Percentiles rank a stretch among this genome's conserved stretches.
These are phyloP conservation scores for Verticillium alfalfae DNA, from an alignment of 2,329 filamentous ascomycete genomes.

Conservation along the genomic window DNA sequence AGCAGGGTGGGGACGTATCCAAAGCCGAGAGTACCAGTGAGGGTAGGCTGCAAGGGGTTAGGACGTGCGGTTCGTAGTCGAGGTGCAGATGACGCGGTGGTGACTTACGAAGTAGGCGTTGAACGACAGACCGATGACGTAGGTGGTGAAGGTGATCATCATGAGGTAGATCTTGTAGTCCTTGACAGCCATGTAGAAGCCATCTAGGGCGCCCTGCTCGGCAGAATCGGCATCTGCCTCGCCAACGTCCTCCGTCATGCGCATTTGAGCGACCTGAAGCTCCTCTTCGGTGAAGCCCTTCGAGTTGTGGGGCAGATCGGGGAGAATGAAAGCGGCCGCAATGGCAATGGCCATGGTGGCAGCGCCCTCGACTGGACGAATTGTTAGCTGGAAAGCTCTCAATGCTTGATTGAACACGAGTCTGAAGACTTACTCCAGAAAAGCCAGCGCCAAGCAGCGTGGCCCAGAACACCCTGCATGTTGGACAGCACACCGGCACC, in stretches of 20 bases:
- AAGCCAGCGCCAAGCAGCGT: constrained; percentile 56
- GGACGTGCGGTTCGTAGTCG: neutral
- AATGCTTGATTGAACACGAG: neutral
- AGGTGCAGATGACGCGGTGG: rapidly evolving
- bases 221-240: constrained; percentile 47
- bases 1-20: constrained; percentile 45
- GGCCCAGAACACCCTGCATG: constrained; percentile 48
- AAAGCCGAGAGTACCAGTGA: constrained; percentile 49
- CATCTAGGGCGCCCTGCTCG: constrained; percentile 44
- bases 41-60: constrained; percentile 29
- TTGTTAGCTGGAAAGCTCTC: neutral
- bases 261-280: constrained; percentile 44
- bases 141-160: constrained; percentile 57
- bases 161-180: constrained; percentile 59
- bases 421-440: constrained; percentile 35
- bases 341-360: constrained; percentile 44
- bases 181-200: constrained; percentile 52
- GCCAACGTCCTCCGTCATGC: constrained; percentile 53
- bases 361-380: constrained; percentile 39
- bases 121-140: constrained; percentile 53
- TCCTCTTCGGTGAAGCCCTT: constrained; percentile 57
- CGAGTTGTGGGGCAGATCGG: constrained; percentile 51
- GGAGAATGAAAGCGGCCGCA: constrained; percentile 40
- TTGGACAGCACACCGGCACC: constrained; percentile 53
- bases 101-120: constrained; percentile 50